phyloP scores from a whole-genome alignment of 2,329 filamentous ascomycete species.

The Colletotrichum sp. region DNA sequence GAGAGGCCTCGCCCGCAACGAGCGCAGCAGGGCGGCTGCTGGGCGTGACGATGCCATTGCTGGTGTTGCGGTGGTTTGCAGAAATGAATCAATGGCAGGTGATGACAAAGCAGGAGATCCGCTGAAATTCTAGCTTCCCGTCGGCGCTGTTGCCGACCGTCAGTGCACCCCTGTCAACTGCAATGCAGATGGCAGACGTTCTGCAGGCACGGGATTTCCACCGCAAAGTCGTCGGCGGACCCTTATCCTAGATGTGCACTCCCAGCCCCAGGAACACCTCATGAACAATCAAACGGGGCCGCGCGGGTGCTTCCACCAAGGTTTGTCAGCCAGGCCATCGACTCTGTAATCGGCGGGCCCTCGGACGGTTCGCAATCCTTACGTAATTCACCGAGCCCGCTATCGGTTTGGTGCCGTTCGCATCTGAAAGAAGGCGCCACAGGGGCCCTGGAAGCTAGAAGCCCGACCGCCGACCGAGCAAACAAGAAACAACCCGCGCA shows the following conservation, averaged over 20 bases:
- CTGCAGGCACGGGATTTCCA: background rate
- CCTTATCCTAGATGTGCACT: background rate
- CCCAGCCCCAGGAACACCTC: background rate
- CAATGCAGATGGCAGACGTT: background rate
- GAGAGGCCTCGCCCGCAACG: background rate
- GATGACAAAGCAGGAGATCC: background rate
- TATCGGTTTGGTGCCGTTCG: background rate
- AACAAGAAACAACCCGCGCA: background rate
- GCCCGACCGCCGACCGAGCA: slow-evolving; percentile 9
- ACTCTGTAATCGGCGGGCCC: background rate
- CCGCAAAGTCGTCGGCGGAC: background rate
- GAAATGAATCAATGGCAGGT: slow-evolving; percentile 24
- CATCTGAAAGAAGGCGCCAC: background rate
- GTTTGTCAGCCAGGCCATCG: background rate
- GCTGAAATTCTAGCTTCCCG: background rate
- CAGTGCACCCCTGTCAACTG: background rate
- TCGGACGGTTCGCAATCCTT: background rate
- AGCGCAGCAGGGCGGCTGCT: slow-evolving; percentile 13
- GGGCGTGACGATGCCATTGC: slow-evolving; percentile 17
- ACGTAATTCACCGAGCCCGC: background rate
- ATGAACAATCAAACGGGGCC: background rate
- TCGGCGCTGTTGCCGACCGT: background rate
- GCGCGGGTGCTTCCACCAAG: background rate
- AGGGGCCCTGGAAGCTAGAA: background rate
- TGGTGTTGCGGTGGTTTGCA: background rate